Percentiles rank a stretch among this genome's conserved stretches.
Conservation (phyloP, 352 stramenopile genomes). For the Halophytophthora polymorphica region DNA sequence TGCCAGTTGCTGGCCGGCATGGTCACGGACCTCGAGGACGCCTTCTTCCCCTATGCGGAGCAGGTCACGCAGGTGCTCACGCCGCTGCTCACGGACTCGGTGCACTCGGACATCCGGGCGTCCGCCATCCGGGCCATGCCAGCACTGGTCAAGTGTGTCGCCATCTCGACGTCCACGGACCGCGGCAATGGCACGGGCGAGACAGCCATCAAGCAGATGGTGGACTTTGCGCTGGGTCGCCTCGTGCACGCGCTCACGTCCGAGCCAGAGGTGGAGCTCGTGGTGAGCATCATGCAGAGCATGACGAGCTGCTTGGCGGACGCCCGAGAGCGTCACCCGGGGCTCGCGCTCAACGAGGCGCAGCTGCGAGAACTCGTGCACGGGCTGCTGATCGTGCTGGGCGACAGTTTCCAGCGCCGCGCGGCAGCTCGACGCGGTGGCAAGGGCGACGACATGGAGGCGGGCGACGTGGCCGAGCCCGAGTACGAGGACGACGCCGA, state of each 20-base stretch:
- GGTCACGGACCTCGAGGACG: constrained; percentile 74
- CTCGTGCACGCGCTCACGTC: constrained; percentile 75
- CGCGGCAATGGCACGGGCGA: constrained; percentile 16
- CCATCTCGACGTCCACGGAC: constrained; percentile 38
- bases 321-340: constrained; percentile 36
- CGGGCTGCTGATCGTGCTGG: constrained; percentile 68
- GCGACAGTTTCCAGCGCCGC: constrained; percentile 79
- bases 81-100: constrained; percentile 77
- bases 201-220: constrained; percentile 78
- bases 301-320: constrained; percentile 71
- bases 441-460: constrained; percentile 25
- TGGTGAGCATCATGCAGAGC: constrained; percentile 84
- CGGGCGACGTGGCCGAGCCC: constrained; percentile 18
- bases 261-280: constrained; percentile 80
- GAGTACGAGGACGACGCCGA: constrained; percentile 47
- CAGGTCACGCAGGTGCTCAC: constrained; percentile 82
- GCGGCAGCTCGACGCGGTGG: constrained; percentile 39
- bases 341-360: constrained; percentile 63
- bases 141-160: constrained; percentile 72
- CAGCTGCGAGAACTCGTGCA: constrained; percentile 73
- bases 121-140: constrained; percentile 79
- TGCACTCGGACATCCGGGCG: constrained; percentile 83
- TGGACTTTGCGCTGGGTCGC: constrained; percentile 79
- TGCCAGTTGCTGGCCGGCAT: constrained; percentile 78
- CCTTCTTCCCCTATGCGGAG: constrained; percentile 85